These are phyloP conservation scores for Xylariaceae sp. DNA, from an alignment of 2,329 filamentous ascomycete species.

Conservation along the genomic window DNA sequence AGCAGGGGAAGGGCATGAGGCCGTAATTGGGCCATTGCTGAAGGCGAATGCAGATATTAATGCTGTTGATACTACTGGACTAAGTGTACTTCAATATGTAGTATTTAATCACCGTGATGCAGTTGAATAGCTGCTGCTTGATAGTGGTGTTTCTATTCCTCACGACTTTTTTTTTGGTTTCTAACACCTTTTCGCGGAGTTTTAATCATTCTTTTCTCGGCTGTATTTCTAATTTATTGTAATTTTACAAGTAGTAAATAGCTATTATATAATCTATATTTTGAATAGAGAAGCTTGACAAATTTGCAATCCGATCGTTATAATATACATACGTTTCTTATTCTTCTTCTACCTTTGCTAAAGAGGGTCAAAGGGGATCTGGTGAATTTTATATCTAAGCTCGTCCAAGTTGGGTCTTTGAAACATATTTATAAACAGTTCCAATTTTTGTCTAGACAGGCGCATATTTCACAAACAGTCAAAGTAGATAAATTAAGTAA, in stretches of 20 bases:
- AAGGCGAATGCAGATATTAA: too few species aligned
- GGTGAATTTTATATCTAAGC: too few species aligned
- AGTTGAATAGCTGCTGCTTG: constrained; percentile 1
- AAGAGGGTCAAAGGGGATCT: not conserved
- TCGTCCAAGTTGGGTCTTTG: too few species aligned
- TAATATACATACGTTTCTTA: not conserved
- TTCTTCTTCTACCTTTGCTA: not conserved
- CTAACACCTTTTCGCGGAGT: not conserved
- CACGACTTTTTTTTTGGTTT: constrained; percentile 3
- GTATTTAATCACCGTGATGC: not conserved
- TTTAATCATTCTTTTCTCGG: not conserved
- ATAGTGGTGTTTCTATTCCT: constrained; percentile 2
- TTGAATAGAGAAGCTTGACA: not conserved
- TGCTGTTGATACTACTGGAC: not conserved
- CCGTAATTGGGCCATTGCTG: too few species aligned
- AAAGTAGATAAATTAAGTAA: too few species aligned
- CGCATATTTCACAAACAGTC: too few species aligned
- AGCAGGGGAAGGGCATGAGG: too few species aligned
- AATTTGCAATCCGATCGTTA: not conserved
- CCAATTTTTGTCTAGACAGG: too few species aligned
- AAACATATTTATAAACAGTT: too few species aligned
- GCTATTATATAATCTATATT: not conserved
- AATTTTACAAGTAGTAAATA: not conserved
- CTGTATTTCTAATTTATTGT: not conserved
- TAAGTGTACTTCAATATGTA: not conserved